A percentile compares a stretch with the other conserved stretches of the same genome.
These are phyloP conservation scores for Pseudognaphalium luteoalbum DNA, from an alignment of 129 eudicot species.

Conservation along the genomic window DNA sequence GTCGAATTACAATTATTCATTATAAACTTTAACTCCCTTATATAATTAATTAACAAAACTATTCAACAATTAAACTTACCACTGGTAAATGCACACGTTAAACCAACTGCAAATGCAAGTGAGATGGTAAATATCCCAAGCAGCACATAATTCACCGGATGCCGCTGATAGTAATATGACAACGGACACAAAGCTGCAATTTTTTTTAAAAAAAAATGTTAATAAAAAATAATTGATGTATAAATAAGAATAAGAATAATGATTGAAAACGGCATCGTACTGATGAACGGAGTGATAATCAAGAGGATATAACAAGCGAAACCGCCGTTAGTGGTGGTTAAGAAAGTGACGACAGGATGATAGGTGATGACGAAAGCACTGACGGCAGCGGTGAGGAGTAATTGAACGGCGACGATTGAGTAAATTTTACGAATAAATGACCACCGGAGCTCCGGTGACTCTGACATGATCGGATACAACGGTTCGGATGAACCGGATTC, in stretches of 20 bases:
- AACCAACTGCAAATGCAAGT: slow-evolving; percentile 65
- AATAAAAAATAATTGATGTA: background rate
- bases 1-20: background rate
- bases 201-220: background rate
- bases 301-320: slow-evolving; percentile 62
- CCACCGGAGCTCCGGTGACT: slow-evolving; percentile 80
- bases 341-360: slow-evolving; percentile 53
- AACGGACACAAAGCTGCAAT: slow-evolving; percentile 77
- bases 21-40: background rate
- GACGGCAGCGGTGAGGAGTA: slow-evolving; percentile 71
- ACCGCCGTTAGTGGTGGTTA: slow-evolving; percentile 60
- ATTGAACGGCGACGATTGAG: slow-evolving; percentile 63
- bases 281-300: slow-evolving; percentile 67
- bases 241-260: no score
- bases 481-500: slow-evolving; percentile 51
- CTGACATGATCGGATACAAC: slow-evolving; percentile 72
- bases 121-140: slow-evolving; percentile 69
- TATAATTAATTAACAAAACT: background rate
- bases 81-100: slow-evolving; percentile 79
- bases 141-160: slow-evolving; percentile 68
- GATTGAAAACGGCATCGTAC: slow-evolving; percentile 31
- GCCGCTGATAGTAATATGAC: slow-evolving; percentile 66
- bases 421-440: slow-evolving; percentile 79
- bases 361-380: slow-evolving; percentile 65
- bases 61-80: slow-evolving; percentile 53